Conservation (phyloP, 2,329 filamentous ascomycete genomes). For the Neocatenulostroma microsporum region DNA sequence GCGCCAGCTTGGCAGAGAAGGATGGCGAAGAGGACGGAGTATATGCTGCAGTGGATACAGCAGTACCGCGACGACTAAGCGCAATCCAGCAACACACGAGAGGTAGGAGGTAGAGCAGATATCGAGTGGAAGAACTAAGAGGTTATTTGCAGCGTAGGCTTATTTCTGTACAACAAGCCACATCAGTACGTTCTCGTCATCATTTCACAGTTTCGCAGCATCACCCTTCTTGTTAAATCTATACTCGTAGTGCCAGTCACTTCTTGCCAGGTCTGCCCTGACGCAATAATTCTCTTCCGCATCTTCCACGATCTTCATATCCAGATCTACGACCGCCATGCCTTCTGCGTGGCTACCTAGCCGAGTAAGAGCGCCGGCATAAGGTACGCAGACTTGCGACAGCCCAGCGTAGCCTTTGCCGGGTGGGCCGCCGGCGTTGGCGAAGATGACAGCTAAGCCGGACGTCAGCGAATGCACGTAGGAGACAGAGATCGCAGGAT, state of each 20-base stretch:
- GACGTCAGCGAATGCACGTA: neutral
- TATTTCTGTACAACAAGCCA: too few species aligned
- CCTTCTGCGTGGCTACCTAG: slow-evolving; percentile 50
- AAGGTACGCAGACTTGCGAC: slow-evolving; percentile 62
- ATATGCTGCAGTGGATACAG: neutral
- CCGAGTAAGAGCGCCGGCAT: slow-evolving; percentile 53
- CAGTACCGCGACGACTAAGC: slow-evolving; percentile 1
- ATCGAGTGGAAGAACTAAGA: too few species aligned
- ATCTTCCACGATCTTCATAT: slow-evolving; percentile 51
- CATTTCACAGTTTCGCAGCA: too few species aligned
- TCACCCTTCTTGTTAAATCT: too few species aligned
- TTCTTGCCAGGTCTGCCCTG: slow-evolving; percentile 30
- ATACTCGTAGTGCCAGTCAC: slow-evolving; percentile 34
- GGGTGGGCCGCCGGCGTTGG: slow-evolving; percentile 58
- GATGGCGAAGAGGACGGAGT: neutral
- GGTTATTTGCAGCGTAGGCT: too few species aligned
- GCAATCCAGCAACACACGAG: too few species aligned
- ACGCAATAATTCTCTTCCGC: slow-evolving; percentile 61
- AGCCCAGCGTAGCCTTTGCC: slow-evolving; percentile 52
- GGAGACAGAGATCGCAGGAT: too few species aligned
- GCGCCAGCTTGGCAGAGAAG: neutral
- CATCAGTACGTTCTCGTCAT: too few species aligned
- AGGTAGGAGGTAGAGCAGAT: too few species aligned
- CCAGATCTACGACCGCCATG: slow-evolving; percentile 47
- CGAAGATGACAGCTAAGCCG: slow-evolving; percentile 54